Percentiles rank a stretch among this genome's conserved stretches.
Evolutionary conservation across 1,284 basidiomycete species (phyloP).

Genomic region (Tilletia setariae): DNA sequence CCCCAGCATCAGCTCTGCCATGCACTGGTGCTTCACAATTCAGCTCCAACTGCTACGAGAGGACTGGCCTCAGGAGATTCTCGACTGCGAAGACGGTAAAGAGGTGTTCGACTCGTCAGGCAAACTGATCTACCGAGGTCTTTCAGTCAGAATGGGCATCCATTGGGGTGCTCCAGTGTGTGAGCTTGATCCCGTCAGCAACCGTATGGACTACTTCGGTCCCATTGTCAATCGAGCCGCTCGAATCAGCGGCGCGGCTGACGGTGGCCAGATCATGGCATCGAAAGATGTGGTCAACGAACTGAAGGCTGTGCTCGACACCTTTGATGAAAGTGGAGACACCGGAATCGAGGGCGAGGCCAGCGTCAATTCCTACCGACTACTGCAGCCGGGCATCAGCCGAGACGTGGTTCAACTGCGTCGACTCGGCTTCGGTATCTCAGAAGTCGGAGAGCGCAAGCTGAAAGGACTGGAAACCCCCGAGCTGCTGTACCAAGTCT

Average conservation of each 20-base stretch:
- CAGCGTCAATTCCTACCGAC: conserved; percentile 51
- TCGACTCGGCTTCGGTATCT: conserved; percentile 70
- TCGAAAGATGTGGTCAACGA: conserved; percentile 70
- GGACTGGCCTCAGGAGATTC: conserved; percentile 88
- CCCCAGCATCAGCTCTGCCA: conserved; percentile 76
- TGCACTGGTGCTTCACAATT: conserved; percentile 88
- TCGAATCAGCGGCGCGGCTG: conserved; percentile 76
- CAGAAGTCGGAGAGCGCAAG: conserved; percentile 80
- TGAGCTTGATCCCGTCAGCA: conserved; percentile 87
- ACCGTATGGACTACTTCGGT: conserved; percentile 76
- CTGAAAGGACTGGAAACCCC: conserved; percentile 80
- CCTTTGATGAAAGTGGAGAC: conserved; percentile 31
- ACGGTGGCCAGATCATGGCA: conserved; percentile 92
- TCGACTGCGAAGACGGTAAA: conserved; percentile 88
- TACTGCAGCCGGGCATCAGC: conserved; percentile 52
- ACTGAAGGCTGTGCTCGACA: conserved; percentile 39
- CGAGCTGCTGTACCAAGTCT: conserved; percentile 79
- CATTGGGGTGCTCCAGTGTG: conserved; percentile 89
- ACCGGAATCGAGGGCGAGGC: conserved; percentile 24
- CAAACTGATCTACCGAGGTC: conserved; percentile 74
- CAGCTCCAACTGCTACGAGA: conserved; percentile 81
- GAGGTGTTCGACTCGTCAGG: conserved; percentile 71
- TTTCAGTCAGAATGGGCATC: conserved; percentile 96
- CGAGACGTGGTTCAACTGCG: conserved; percentile 68
- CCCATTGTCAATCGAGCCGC: conserved; percentile 64